A percentile compares a stretch with the other conserved stretches of the same genome.
phyloP scores from a whole-genome alignment of 768 basidiomycete species.

The Amanita thiersii region DNA sequence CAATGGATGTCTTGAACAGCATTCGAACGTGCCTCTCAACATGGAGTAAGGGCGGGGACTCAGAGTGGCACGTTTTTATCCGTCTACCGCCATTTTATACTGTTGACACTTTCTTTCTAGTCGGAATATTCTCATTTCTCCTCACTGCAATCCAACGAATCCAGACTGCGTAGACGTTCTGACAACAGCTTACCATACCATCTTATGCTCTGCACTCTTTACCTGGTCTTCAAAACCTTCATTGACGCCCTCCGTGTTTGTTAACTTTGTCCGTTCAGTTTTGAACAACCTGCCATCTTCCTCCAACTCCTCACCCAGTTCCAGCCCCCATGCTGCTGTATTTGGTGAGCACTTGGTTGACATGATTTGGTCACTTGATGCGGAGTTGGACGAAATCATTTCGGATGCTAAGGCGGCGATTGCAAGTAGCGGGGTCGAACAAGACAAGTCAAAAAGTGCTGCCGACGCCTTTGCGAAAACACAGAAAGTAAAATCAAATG shows the following conservation, averaged over 20 bases:
- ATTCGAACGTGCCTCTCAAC: constrained; percentile 40
- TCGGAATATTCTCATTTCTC: constrained; percentile 49
- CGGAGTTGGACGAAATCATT: constrained; percentile 64
- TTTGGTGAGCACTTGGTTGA: constrained; percentile 74
- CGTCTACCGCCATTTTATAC: constrained; percentile 11
- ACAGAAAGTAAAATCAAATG: constrained; percentile 39
- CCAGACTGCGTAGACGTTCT: constrained; percentile 45
- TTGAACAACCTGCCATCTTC: constrained; percentile 60
- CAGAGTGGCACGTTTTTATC: constrained; percentile 45
- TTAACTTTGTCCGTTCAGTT: constrained; percentile 59
- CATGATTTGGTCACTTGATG: constrained; percentile 75
- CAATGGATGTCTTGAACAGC: constrained; percentile 54
- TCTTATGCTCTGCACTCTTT: constrained; percentile 49
- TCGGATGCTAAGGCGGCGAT: constrained; percentile 42
- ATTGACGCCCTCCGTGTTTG: constrained; percentile 42
- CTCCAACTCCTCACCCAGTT: constrained; percentile 47
- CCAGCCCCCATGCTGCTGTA: constrained; percentile 30
- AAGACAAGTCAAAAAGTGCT: constrained; percentile 18
- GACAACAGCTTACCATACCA: constrained; percentile 60
- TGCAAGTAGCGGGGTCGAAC: constrained; percentile 22
- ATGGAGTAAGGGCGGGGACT: constrained; percentile 55
- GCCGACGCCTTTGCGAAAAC: constrained; percentile 24
- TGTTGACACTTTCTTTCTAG: constrained; percentile 26
- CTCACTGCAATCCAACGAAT: constrained; percentile 54
- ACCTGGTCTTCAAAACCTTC: constrained; percentile 44